phyloP scores from a whole-genome alignment of 495 filamentous ascomycete genomes.

The Aspergillus diversus region DNA sequence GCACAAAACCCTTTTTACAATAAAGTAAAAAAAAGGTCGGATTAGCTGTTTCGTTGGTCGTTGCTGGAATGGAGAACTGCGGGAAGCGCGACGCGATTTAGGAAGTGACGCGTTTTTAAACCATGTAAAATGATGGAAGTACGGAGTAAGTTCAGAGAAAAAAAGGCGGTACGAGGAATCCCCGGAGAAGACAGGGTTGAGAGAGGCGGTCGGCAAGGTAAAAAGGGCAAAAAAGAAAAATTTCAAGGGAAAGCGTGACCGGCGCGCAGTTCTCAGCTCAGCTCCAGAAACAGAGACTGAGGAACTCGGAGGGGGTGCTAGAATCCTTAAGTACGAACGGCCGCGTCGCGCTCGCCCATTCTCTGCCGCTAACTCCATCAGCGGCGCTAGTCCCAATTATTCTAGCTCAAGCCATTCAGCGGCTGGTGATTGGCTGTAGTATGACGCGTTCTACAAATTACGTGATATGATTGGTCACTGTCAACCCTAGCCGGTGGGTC shows the following conservation, averaged over 20 bases:
- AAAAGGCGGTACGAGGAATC: conserved; percentile 13
- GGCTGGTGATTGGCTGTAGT: conserved; percentile 37
- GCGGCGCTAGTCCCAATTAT: conserved; percentile 39
- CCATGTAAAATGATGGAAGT: conserved; percentile 17
- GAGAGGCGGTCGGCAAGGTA: conserved; percentile 25
- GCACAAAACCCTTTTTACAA: conserved; percentile 2
- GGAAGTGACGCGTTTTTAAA: conserved; percentile 23
- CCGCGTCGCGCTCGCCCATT: conserved; percentile 42
- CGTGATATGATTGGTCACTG: conserved; percentile 23
- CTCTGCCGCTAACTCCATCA: conserved; percentile 48
- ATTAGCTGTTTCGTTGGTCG: conserved; percentile 5
- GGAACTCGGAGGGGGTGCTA: conserved; percentile 52
- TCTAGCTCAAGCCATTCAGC: conserved; percentile 38
- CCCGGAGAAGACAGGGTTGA: conserved; percentile 15
- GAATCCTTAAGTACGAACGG: conserved; percentile 57
- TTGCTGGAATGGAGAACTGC: conserved; percentile 14
- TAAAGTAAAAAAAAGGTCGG: not conserved
- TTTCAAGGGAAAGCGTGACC: conserved; percentile 30
- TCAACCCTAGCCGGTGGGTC: conserved; percentile 19
- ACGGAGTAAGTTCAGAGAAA: conserved; percentile 20
- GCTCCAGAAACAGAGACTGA: conserved; percentile 45
- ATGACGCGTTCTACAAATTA: conserved; percentile 34
- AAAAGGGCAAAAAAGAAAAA: conserved; percentile 34
- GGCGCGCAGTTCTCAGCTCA: conserved; percentile 34
- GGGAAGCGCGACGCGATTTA: conserved; percentile 16